Evolutionary conservation across 768 basidiomycete genomes (phyloP), one percentile per base, ranked within the genome.

Genomic region (Boletus edulis): DNA sequence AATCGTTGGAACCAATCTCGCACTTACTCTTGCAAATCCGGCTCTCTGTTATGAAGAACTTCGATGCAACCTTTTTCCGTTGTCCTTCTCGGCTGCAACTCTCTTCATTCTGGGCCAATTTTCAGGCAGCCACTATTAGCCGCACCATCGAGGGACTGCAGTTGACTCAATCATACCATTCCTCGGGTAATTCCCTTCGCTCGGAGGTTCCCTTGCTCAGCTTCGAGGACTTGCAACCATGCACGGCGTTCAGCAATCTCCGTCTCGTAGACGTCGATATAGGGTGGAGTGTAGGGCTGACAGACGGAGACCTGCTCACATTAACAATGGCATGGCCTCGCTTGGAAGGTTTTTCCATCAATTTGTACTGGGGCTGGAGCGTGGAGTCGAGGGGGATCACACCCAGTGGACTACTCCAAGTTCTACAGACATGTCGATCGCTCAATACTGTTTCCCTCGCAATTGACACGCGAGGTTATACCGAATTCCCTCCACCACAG

Each of bases 251-350:
- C 38, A 18, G 20, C 13, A 43, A 50, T 18, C 52, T 59, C 31
- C 45, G 49, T 20, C 17, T 5, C 14, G 3, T 59, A 4, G 4
- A 46, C 0, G 1, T 62, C 40, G 18, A 57, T 12, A 18, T 54
- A 10, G 5, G 18, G 0, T 54, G 54, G 50, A 13, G 22, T 1
- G 50, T 61, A 4, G n/a, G 22, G 14, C 18, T 63, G 17, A 24
- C 22, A 10, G 42, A 42, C 17, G 20, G 13, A 3, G 46, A 43
- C 10, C 13, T 63, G 14, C 31, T 54, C 3, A n/a, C 5, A 4
- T 34, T 63, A 18, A 60, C 8, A 0, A 41, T 49, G 9, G 40
- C 50, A 13, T 62, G 59, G 56, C 56, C 56, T 8, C 29, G 22
- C 22, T n/a, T 62, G n/a, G 39, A 55, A 31, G 2, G 24, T 2